Evolutionary conservation across 257 asterid species (phyloP).

Genomic region (Eucommia ulmoides): DNA sequence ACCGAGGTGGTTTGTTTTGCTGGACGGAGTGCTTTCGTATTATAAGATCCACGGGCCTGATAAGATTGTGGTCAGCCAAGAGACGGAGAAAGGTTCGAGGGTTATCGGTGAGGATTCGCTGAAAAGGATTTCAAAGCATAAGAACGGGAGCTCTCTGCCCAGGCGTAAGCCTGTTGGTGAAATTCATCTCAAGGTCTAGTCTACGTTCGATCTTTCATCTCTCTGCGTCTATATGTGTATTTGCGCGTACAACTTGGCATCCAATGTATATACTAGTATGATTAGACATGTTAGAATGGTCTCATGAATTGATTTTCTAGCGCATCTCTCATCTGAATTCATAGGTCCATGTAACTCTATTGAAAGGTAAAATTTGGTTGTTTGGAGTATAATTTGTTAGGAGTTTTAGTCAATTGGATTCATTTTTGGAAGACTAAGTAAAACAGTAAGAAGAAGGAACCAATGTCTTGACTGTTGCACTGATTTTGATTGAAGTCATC

Average conservation of each 20-base stretch:
- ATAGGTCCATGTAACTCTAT: too few species aligned
- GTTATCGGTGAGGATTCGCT: constrained; percentile 82
- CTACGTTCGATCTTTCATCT: constrained; percentile 1
- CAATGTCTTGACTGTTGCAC: too few species aligned
- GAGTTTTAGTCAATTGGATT: too few species aligned
- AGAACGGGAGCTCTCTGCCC: constrained; percentile 24
- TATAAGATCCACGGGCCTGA: constrained; percentile 94
- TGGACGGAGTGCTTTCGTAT: constrained; percentile 86
- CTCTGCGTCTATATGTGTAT: not conserved
- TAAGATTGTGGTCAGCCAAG: constrained; percentile 48
- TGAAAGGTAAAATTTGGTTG: too few species aligned
- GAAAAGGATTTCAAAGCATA: constrained; percentile 33
- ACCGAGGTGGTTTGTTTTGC: constrained; percentile 91
- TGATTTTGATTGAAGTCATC: too few species aligned
- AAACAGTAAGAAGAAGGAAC: too few species aligned
- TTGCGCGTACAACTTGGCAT: too few species aligned
- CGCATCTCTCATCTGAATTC: not conserved
- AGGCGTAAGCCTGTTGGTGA: constrained; percentile 70
- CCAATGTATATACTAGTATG: too few species aligned
- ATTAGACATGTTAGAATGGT: too few species aligned
- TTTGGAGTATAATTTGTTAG: too few species aligned
- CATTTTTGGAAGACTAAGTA: too few species aligned
- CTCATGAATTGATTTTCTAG: too few species aligned
- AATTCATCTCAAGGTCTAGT: constrained; percentile 77
- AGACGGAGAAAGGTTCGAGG: constrained; percentile 61